phyloP scores from a whole-genome alignment of 2,329 filamentous ascomycete genomes.

The Verticillium zaregamsianum region DNA sequence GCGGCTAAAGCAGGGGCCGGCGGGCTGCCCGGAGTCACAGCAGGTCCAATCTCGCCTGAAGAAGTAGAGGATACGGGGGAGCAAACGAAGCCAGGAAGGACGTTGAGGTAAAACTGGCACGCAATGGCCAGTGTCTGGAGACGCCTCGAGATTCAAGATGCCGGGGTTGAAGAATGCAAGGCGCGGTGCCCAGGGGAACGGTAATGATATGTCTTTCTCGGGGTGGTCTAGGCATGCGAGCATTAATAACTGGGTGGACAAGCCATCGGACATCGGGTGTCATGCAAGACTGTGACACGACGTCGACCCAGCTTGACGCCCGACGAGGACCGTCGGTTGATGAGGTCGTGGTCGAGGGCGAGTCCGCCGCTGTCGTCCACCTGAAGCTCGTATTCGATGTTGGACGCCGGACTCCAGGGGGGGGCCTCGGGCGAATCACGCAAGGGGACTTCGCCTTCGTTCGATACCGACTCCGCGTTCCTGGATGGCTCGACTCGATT shows the following conservation, averaged over 20 bases:
- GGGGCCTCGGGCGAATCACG: not conserved
- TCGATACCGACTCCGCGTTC: not conserved
- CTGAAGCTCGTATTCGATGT: constrained; percentile 1
- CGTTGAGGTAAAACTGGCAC: not conserved
- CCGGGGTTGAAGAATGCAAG: not conserved
- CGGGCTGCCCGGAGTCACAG: not conserved
- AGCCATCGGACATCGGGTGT: not conserved
- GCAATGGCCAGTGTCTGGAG: not conserved
- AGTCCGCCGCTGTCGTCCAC: not conserved
- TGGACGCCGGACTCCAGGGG: not conserved
- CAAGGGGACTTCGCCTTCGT: not conserved
- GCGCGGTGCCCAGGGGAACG: not conserved
- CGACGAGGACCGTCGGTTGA: not conserved
- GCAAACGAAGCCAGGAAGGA: not conserved
- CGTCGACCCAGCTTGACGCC: not conserved
- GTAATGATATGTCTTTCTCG: not conserved
- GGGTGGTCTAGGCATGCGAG: not conserved
- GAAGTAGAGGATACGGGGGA: not conserved
- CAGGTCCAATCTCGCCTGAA: not conserved
- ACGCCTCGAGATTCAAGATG: not conserved
- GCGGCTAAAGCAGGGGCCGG: not conserved
- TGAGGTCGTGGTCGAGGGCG: not conserved
- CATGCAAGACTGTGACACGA: not conserved
- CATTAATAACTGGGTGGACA: not conserved
- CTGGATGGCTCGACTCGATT: not conserved